Base-by-base conservation (phyloP, 345 rosid species). In the Dipteronia sinensis region DNA sequence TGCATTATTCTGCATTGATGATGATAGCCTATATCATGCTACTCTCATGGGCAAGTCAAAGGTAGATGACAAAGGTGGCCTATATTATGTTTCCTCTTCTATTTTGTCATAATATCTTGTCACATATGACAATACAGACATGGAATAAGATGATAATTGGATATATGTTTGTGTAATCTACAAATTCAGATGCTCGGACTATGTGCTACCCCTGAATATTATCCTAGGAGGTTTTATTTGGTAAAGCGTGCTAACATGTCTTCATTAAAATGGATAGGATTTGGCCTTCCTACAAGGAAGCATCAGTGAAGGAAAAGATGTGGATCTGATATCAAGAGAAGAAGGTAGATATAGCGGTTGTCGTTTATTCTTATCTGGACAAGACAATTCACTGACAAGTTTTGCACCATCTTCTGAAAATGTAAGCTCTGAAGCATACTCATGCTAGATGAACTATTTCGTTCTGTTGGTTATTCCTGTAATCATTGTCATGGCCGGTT, bases 291-390 rank as follows among this genome's bases (percentile, higher is more conserved):
- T 42, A 27, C 56, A 34, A 49, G 70, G 53, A 61, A 59, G 65
- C 25, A 29, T 55, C 0, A 25, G 10, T 40, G 67, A 66, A 44
- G 82, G 22, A 65, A 79, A 66, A 16, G 76, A 69, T 19, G 65
- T 53, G 10, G 67, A 58, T 27, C 49, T n/a, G 20, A 15, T 10
- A 2, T 66, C 73, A 5, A 67, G 59, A 16, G 84, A 83, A 61
- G 82, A 69, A 58, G 75, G 77, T 13, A 56, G 79, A 70, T 62
- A 74, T 27, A 13, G 67, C 22, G 58, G 72, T 53, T 86, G 79
- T 53, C 81, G 23, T 49, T 69, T 88, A 64, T 74, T 77, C 59
- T 76, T 85, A 70, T 88, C 89, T 0, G 91, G 86, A 58, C 89
- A 88, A 81, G 85, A 76, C 66, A 74, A 65, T 76, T 86, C 85